phyloP scores from a whole-genome alignment of 2,329 filamentous ascomycete species.

The Aspergillaceae sp. region DNA sequence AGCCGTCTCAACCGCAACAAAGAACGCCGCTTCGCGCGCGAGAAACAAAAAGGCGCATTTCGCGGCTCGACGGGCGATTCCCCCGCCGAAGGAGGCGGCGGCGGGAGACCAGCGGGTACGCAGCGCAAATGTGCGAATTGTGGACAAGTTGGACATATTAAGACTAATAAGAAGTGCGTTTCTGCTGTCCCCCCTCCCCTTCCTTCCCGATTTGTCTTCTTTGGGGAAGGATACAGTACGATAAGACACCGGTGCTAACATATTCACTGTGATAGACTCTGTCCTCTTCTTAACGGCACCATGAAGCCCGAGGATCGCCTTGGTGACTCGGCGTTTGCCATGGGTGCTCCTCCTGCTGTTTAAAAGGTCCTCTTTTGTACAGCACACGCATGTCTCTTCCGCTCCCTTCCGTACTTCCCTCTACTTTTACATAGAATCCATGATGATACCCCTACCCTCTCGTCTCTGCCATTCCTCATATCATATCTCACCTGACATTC shows the following conservation, averaged over 20 bases:
- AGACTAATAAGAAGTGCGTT: constrained; percentile 90
- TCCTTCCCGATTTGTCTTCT: constrained; percentile 18
- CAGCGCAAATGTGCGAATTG: constrained; percentile 93
- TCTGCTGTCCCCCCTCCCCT: constrained; percentile 2
- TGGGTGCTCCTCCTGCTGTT: constrained; percentile 34
- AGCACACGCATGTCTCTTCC: constrained; percentile 9
- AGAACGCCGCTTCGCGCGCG: constrained; percentile 78
- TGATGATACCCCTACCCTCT: not conserved
- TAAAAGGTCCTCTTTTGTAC: constrained; percentile 6
- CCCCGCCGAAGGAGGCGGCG: constrained; percentile 35
- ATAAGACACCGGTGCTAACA: constrained; percentile 1
- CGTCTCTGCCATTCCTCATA: no score
- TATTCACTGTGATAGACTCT: constrained; percentile 50
- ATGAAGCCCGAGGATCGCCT: constrained; percentile 51
- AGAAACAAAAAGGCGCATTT: constrained; percentile 68
- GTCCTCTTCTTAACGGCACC: constrained; percentile 76
- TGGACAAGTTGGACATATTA: constrained; percentile 93
- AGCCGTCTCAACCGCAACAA: constrained; percentile 83
- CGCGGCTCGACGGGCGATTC: constrained; percentile 40
- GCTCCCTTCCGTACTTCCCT: constrained; percentile 1
- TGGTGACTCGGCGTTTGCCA: constrained; percentile 40
- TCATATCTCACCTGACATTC: no score
- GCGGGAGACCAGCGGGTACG: constrained; percentile 58
- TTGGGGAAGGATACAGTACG: no score
- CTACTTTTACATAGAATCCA: not conserved